Evolutionary conservation across 208 protist genomes (phyloP).

Genomic region (Crithidia acanthocephali): DNA sequence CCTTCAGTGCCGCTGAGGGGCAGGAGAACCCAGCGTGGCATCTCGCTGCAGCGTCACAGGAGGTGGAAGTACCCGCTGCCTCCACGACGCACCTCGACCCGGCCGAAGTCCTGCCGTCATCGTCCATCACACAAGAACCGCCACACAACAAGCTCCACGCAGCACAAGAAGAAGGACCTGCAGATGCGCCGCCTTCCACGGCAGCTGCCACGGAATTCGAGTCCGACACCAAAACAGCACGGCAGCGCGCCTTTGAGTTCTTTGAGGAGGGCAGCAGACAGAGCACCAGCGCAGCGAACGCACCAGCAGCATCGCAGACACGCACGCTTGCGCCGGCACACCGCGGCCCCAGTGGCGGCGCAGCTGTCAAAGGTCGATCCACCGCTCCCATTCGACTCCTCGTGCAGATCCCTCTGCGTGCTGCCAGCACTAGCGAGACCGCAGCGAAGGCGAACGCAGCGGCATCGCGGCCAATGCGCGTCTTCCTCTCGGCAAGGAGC

Average conservation of each 20-base stretch:
- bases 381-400: constrained; percentile 8
- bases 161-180: too few relatives aligned
- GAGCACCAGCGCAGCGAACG: neutral
- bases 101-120: neutral
- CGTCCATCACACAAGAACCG: too few relatives aligned
- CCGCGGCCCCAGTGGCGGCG: neutral
- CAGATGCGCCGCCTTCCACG: neutral
- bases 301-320: neutral
- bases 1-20: constrained; percentile 6
- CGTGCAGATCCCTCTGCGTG: neutral
- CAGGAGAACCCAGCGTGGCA: neutral
- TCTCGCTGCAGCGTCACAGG: neutral
- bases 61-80: too few relatives aligned
- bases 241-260: constrained; percentile 8
- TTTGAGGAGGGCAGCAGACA: constrained; percentile 2
- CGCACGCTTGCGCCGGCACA: neutral
- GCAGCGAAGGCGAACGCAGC: neutral
- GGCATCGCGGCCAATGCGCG: too few relatives aligned
- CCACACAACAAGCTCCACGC: too few relatives aligned
- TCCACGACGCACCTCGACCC: neutral
- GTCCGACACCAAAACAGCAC: neutral
- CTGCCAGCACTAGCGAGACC: neutral
- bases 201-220: neutral
- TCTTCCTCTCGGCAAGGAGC: constrained; percentile 6
- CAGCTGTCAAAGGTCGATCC: too few relatives aligned